Conservation (phyloP, 2,329 filamentous ascomycete species). For the Decorospora gaudefroyi region DNA sequence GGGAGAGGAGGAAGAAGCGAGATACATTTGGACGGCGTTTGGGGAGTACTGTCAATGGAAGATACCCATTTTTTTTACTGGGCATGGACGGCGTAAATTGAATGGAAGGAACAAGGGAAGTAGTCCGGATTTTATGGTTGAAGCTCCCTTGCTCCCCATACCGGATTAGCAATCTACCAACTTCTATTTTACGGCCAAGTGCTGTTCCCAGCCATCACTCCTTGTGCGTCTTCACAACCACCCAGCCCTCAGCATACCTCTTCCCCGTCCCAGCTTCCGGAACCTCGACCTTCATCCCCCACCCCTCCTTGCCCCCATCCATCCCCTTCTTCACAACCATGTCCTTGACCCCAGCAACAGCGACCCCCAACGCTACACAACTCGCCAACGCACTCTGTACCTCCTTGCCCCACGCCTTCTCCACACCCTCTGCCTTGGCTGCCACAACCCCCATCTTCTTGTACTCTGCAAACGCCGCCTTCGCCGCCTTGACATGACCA, state of each 20-base stretch:
- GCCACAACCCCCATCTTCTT: slow-evolving; percentile 46
- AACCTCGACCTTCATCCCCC: slow-evolving; percentile 44
- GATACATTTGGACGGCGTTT: no score
- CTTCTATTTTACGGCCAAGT: no score
- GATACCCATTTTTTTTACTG: no score
- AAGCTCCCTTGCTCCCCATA: no score
- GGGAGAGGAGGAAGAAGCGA: no score
- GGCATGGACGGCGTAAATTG: no score
- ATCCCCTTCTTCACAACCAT: not conserved
- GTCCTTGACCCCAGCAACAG: slow-evolving; percentile 30
- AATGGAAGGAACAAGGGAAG: no score
- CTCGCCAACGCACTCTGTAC: slow-evolving; percentile 37
- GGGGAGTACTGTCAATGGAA: no score
- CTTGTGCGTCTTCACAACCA: slow-evolving; percentile 50
- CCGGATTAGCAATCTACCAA: no score
- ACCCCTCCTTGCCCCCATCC: not conserved
- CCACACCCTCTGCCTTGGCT: slow-evolving; percentile 45
- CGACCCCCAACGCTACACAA: slow-evolving; percentile 43
- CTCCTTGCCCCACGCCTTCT: slow-evolving; percentile 47
- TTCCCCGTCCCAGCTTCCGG: slow-evolving; percentile 44
- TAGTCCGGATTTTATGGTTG: no score
- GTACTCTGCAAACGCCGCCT: slow-evolving; percentile 40
- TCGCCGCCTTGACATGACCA: slow-evolving; percentile 39
- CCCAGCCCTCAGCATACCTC: slow-evolving; percentile 54
- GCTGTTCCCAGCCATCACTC: slow-evolving; percentile 5